These are phyloP conservation scores for Gaultheria prostrata DNA, from an alignment of 148 eudicot genomes.

Conservation along the genomic window DNA sequence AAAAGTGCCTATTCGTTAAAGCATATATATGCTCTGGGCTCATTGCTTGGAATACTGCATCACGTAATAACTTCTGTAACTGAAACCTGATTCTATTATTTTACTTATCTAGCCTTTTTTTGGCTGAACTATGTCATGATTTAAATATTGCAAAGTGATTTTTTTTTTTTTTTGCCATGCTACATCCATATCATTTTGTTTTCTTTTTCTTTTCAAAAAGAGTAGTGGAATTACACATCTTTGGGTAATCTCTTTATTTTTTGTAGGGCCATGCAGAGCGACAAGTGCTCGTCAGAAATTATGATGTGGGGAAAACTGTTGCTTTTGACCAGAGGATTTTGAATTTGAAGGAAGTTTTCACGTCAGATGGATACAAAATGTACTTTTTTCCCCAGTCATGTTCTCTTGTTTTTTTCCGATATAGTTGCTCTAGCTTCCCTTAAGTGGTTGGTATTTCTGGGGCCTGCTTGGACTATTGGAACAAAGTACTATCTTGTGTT, in stretches of 20 bases:
- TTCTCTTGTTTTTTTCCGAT: not conserved
- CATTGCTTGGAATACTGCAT: not conserved
- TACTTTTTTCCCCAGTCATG: constrained; percentile 20
- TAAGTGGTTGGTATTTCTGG: not conserved
- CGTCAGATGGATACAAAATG: constrained; percentile 76
- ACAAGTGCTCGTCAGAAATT: constrained; percentile 83
- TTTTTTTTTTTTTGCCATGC: no score
- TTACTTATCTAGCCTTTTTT: not conserved
- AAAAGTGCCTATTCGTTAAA: not conserved
- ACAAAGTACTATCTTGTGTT: not conserved
- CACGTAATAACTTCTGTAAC: not conserved
- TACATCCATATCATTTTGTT: no score
- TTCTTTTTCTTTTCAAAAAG: no score
- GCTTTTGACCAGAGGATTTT: constrained; percentile 68
- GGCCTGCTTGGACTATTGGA: not conserved
- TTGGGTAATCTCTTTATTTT: no score
- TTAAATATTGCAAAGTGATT: not conserved
- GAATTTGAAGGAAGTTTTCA: constrained; percentile 85
- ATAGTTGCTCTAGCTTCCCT: no score
- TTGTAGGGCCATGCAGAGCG: constrained; percentile 81
- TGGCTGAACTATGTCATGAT: not conserved
- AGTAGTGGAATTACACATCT: no score
- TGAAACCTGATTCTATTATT: not conserved
- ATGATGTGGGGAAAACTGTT: constrained; percentile 65
- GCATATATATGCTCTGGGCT: constrained; percentile 4